Conservation (phyloP, 257 asterid genomes). For the Solanum lignicaule region DNA sequence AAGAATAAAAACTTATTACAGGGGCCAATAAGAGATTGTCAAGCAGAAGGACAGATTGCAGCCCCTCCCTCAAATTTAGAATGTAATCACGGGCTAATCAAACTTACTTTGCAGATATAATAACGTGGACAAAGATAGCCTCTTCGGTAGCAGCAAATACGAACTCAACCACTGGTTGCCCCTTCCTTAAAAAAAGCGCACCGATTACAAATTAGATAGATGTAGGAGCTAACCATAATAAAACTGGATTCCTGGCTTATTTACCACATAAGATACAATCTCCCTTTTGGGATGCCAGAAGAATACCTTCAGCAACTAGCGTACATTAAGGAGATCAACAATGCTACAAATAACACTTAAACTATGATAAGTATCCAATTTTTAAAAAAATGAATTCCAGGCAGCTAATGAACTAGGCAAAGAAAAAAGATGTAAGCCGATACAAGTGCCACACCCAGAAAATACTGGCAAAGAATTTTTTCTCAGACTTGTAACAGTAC, state of each 20-base stretch:
- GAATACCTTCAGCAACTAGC: neutral
- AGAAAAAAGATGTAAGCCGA: neutral
- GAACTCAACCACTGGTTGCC: constrained; percentile 92
- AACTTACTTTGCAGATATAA: constrained; percentile 80
- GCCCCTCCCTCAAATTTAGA: constrained; percentile 1
- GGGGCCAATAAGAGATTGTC: neutral
- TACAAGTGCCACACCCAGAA: neutral
- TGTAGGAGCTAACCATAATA: constrained; percentile 5
- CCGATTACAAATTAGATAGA: constrained; percentile 11
- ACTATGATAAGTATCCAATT: neutral
- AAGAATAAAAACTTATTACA: neutral
- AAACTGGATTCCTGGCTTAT: neutral
- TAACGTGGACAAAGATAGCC: constrained; percentile 84
- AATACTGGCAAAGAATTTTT: neutral
- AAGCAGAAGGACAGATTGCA: neutral
- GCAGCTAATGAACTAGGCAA: neutral
- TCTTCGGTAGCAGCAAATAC: constrained; percentile 92
- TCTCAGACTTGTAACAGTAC: neutral
- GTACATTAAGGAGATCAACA: neutral
- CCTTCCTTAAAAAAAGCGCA: constrained; percentile 61
- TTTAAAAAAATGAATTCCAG: neutral
- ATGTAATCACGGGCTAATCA: constrained; percentile 1
- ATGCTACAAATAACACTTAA: neutral
- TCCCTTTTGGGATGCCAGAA: neutral
- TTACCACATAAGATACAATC: neutral